A percentile compares a stretch with the other conserved stretches of the same genome.
phyloP scores from a whole-genome alignment of 2,329 filamentous ascomycete genomes.

The Neobulgaria alba region DNA sequence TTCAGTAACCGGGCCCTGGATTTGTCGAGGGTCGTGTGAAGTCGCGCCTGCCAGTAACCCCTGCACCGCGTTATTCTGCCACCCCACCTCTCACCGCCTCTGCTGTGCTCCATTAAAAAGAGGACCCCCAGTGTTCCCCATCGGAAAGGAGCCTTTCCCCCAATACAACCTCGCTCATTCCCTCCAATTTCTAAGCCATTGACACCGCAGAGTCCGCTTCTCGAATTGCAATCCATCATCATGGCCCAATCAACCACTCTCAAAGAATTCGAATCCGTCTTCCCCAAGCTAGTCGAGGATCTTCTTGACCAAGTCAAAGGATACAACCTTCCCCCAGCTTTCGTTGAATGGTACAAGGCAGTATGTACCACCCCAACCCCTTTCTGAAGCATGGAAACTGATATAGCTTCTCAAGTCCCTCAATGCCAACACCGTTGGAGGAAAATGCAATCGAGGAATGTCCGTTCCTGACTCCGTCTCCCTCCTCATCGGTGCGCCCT shows the following conservation, averaged over 20 bases:
- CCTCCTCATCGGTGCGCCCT: constrained; percentile 62
- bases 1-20: too few species aligned
- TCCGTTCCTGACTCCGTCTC: constrained; percentile 89
- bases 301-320: constrained; percentile 68
- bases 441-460: constrained; percentile 98
- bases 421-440: constrained; percentile 79
- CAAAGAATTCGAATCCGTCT: constrained; percentile 82
- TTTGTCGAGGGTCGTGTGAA: too few species aligned
- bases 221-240: constrained; percentile 15
- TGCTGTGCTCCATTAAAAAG: too few species aligned
- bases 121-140: too few species aligned
- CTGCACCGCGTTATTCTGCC: too few species aligned
- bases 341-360: constrained; percentile 73
- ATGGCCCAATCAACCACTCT: constrained; percentile 69
- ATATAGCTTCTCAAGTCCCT: constrained; percentile 50
- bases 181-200: neutral
- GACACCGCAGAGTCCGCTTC: too few species aligned
- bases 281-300: constrained; percentile 76
- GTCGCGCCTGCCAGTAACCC: too few species aligned
- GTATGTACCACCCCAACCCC: constrained; percentile 10
- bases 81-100: too few species aligned
- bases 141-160: neutral
- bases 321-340: constrained; percentile 76
- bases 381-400: constrained; percentile 2
- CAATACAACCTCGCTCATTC: neutral